Evolutionary conservation across 306 rosid genomes (phyloP).

Genomic region (Vigna nakashimae): DNA sequence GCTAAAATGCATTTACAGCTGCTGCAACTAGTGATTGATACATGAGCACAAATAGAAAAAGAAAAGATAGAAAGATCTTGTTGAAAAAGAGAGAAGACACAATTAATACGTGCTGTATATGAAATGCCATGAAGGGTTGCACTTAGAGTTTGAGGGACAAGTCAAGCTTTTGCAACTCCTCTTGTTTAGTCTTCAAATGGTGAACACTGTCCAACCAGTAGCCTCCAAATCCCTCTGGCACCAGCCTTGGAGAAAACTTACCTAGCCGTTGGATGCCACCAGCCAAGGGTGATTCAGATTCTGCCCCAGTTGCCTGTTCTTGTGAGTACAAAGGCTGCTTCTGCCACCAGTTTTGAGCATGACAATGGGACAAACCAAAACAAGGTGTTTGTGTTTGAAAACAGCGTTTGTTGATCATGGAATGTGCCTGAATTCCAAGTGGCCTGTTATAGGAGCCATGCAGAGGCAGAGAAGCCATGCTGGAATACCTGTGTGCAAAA

Average conservation of each 20-base stretch:
- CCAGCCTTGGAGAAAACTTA: constrained; percentile 46
- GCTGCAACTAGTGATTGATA: constrained; percentile 37
- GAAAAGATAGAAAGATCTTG: constrained; percentile 7
- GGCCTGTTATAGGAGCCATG: constrained; percentile 78
- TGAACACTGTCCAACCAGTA: constrained; percentile 54
- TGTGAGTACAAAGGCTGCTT: constrained; percentile 59
- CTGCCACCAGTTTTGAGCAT: constrained; percentile 53
- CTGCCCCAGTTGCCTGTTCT: constrained; percentile 46
- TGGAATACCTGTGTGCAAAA: constrained; percentile 60
- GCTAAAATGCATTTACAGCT: constrained; percentile 56
- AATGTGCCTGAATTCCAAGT: constrained; percentile 83
- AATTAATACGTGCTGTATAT: background rate
- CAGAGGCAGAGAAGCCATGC: constrained; percentile 88
- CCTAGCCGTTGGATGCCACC: constrained; percentile 51
- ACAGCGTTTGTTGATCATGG: constrained; percentile 79
- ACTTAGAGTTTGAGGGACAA: constrained; percentile 90
- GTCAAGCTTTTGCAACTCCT: constrained; percentile 84
- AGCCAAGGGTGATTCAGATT: constrained; percentile 45
- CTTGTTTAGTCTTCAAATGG: constrained; percentile 61
- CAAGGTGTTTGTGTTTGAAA: constrained; percentile 44
- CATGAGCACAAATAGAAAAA: constrained; percentile 18
- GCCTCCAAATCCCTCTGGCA: constrained; percentile 53
- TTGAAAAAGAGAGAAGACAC: constrained; percentile 17
- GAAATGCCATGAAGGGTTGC: background rate
- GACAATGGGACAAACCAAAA: constrained; percentile 45